These are phyloP conservation scores for Capronia epimyces DNA, from an alignment of 2,329 filamentous ascomycete species.

Conservation along the genomic window DNA sequence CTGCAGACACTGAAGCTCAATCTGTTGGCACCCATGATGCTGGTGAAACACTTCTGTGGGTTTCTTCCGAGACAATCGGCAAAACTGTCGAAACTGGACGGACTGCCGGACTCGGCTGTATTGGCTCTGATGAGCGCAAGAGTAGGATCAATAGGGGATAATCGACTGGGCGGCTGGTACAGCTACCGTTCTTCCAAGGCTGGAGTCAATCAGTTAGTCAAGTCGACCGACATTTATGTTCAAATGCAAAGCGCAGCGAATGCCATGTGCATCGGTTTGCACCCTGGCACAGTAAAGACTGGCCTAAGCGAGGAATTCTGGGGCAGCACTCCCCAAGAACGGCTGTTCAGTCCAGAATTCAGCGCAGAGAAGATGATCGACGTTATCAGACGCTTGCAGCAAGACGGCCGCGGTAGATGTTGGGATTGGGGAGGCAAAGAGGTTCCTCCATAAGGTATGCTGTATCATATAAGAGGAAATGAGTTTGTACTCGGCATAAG, in stretches of 20 bases:
- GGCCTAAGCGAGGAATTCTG: slow-evolving; percentile 68
- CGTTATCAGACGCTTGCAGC: slow-evolving; percentile 50
- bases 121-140: slow-evolving; percentile 74
- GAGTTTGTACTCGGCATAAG: background rate
- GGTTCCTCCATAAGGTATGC: slow-evolving; percentile 25
- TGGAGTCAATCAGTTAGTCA: slow-evolving; percentile 64
- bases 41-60: slow-evolving; percentile 67
- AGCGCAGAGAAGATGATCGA: slow-evolving; percentile 60
- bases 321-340: slow-evolving; percentile 55
- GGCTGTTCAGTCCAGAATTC: slow-evolving; percentile 62
- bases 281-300: slow-evolving; percentile 77
- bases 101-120: slow-evolving; percentile 43
- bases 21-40: slow-evolving; percentile 65
- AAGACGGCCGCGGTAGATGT: slow-evolving; percentile 46
- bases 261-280: slow-evolving; percentile 64
- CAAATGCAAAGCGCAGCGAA: slow-evolving; percentile 52
- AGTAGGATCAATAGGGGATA: slow-evolving; percentile 69
- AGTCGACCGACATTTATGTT: slow-evolving; percentile 66
- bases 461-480: too few relatives aligned
- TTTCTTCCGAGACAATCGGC: slow-evolving; percentile 61
- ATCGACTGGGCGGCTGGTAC: slow-evolving; percentile 73
- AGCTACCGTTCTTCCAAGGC: slow-evolving; percentile 72
- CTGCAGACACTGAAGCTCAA: slow-evolving; percentile 70
- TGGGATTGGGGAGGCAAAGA: slow-evolving; percentile 29
- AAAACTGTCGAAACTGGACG: slow-evolving; percentile 31